Percentiles rank a stretch among this genome's conserved stretches.
Evolutionary conservation across 2,329 filamentous ascomycete species (phyloP).

Genomic region (Teratosphaeria gauchensis): DNA sequence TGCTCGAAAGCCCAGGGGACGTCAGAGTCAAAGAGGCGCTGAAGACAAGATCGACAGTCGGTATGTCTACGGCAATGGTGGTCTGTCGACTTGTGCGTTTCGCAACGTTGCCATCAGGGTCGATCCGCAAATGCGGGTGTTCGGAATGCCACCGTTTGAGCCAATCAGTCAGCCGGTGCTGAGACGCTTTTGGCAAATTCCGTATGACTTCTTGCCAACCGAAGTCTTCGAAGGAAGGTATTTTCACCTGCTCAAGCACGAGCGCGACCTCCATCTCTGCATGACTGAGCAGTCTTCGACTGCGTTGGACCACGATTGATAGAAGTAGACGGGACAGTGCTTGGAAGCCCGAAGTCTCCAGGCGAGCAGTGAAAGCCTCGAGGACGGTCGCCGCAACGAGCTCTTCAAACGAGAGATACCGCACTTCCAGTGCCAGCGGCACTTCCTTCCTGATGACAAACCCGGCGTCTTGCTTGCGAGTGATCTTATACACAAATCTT

Average conservation of each 20-base stretch:
- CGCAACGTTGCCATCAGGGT: not conserved
- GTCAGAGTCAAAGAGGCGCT: slow-evolving; percentile 43
- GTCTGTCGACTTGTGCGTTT: slow-evolving; percentile 40
- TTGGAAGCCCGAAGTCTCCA: slow-evolving; percentile 39
- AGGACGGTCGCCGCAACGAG: slow-evolving; percentile 50
- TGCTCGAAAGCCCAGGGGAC: not conserved
- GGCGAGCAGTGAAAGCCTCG: slow-evolving; percentile 35
- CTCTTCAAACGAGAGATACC: slow-evolving; percentile 68
- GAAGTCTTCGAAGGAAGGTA: slow-evolving; percentile 42
- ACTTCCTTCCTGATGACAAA: slow-evolving; percentile 24
- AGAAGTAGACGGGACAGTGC: slow-evolving; percentile 42
- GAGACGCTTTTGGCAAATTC: slow-evolving; percentile 37
- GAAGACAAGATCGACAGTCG: slow-evolving; percentile 71
- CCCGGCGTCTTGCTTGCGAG: slow-evolving; percentile 37
- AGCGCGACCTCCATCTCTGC: slow-evolving; percentile 45
- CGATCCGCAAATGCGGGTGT: slow-evolving; percentile 9
- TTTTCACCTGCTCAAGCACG: slow-evolving; percentile 43
- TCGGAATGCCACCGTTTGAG: slow-evolving; percentile 47
- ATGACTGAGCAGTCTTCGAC: slow-evolving; percentile 37
- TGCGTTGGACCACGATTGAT: slow-evolving; percentile 39
- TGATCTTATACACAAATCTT: slow-evolving; percentile 71
- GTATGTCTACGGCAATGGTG: slow-evolving; percentile 81
- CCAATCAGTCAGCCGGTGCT: slow-evolving; percentile 40
- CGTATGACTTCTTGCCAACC: slow-evolving; percentile 46
- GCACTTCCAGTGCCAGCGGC: slow-evolving; percentile 56